Base-by-base conservation (phyloP, 768 basidiomycete species). In the Mycena galopus region DNA sequence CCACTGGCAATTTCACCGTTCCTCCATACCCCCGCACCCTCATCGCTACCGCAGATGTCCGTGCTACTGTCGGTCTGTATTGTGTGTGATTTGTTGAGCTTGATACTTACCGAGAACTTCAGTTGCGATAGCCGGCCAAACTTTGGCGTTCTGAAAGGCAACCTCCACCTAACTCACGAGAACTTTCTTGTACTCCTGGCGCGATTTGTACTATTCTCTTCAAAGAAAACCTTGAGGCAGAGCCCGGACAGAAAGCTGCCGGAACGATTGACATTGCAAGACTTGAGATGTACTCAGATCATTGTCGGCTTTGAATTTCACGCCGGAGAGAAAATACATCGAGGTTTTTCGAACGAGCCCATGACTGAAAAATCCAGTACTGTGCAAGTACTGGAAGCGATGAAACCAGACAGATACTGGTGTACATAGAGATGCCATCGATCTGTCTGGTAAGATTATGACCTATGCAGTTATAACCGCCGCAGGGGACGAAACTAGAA, bases 21-120 rank as follows among this genome's bases (percentile, higher is more conserved):
- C 73, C 83, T 9, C 81, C 84, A 10, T 83, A 85, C 74, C 69
- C 77, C 27, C 82, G 81, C 76, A 74, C 72, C 53, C 76, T 85
- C 47, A 35, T 80, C 63, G 67, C 79, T 19, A 74, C 80, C 29
- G 57, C 77, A 23, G 71, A 65, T 32, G 79, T 83, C 65, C 71
- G 76, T 47, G 50, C 77, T 32, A 67, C 79, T n/a, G 81, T 84
- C 23, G 70, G 66, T 67, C 8, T n/a, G 57, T 66, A 29, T 32
- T 44, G 23, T 23, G 21, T 51, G 19, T 23, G 17, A 33, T n/a
- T 64, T 44, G 21, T 44, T 53, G 14, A 25, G 61, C 42, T 12
- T 47, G 29, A 23, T 51, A 33, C 30, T 37, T 51, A 25, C 19
- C 42, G 32, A 44, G 47, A 42, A 44, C 33, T 63, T 11, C 29